A percentile compares a stretch with the other conserved stretches of the same genome.
phyloP scores from a whole-genome alignment of 1,284 basidiomycete genomes.

The Mycena sp. region DNA sequence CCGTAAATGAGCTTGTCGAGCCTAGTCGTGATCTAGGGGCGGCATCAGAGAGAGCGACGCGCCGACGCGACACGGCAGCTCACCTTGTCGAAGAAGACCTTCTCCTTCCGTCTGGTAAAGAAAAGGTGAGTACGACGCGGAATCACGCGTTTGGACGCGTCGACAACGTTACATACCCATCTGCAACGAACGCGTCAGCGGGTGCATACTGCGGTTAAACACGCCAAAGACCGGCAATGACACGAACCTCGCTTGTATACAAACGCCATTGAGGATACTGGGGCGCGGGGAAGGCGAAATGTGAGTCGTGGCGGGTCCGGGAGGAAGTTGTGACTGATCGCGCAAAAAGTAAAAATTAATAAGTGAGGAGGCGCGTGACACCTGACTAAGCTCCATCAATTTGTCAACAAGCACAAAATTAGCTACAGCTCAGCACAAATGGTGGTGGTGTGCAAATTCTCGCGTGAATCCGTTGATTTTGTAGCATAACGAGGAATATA shows the following conservation, averaged over 20 bases:
- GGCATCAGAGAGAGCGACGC: conserved; percentile 30
- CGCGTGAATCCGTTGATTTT: no score
- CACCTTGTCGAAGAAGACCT: conserved; percentile 90
- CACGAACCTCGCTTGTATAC: conserved; percentile 80
- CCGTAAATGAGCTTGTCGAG: conserved; percentile 99
- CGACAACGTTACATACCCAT: conserved; percentile 62
- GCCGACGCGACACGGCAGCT: conserved; percentile 27
- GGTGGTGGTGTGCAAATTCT: no score
- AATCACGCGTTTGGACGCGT: conserved; percentile 18
- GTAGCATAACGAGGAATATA: no score
- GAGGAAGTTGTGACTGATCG: no score
- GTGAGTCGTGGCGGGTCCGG: no score
- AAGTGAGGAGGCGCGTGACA: no score
- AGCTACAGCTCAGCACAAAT: no score
- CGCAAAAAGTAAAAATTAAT: no score
- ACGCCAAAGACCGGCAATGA: not conserved
- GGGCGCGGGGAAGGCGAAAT: no score
- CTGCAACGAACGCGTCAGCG: conserved; percentile 44
- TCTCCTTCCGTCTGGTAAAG: conserved; percentile 76
- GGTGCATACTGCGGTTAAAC: conserved; percentile 13
- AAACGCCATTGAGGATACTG: conserved; percentile 68
- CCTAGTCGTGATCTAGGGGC: conserved; percentile 83
- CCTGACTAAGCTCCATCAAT: no score
- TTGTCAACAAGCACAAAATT: no score
- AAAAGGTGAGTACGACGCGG: conserved; percentile 34